Percentiles rank a stretch among this genome's conserved stretches.
These are phyloP conservation scores for Sphaerulina populicola DNA, from an alignment of 2,329 filamentous ascomycete genomes.

Conservation along the genomic window DNA sequence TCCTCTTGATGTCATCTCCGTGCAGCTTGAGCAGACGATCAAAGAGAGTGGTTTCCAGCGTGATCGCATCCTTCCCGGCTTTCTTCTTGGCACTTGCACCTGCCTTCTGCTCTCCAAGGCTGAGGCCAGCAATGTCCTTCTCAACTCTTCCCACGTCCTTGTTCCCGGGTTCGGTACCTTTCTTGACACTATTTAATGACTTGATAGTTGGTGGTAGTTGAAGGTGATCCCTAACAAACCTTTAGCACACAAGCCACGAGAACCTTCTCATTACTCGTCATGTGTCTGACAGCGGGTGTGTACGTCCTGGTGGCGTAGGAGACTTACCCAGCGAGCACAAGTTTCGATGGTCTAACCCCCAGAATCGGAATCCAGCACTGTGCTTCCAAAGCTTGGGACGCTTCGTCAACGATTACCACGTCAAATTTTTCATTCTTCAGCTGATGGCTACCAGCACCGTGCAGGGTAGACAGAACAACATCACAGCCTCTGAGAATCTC, in stretches of 20 bases:
- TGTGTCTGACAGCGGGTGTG: too few species aligned
- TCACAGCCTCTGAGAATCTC: slow-evolving; percentile 68
- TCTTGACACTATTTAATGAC: slow-evolving; percentile 46
- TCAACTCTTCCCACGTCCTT: not conserved
- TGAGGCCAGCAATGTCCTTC: slow-evolving; percentile 5
- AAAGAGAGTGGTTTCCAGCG: slow-evolving; percentile 82
- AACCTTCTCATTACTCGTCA: too few species aligned
- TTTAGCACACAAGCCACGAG: too few species aligned
- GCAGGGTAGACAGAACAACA: slow-evolving; percentile 84
- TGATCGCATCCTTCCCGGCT: slow-evolving; percentile 25
- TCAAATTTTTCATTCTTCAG: slow-evolving; percentile 75
- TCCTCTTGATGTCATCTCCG: slow-evolving; percentile 75
- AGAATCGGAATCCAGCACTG: slow-evolving; percentile 94
- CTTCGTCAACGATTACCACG: slow-evolving; percentile 91
- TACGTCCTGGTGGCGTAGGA: too few species aligned
- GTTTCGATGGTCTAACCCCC: slow-evolving; percentile 58
- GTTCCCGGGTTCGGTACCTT: slow-evolving; percentile 18
- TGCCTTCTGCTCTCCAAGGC: slow-evolving; percentile 3
- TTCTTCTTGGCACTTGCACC: slow-evolving; percentile 33
- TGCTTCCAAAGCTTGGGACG: slow-evolving; percentile 87
- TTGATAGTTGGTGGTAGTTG: slow-evolving; percentile 67
- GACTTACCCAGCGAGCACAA: slow-evolving; percentile 65
- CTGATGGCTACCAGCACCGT: slow-evolving; percentile 82
- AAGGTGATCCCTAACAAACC: not conserved
- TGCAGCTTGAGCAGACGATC: slow-evolving; percentile 77